These are phyloP conservation scores for Coemansia sp. DNA, from an alignment of 192 early-diverging fungal genomes.

Conservation along the genomic window DNA sequence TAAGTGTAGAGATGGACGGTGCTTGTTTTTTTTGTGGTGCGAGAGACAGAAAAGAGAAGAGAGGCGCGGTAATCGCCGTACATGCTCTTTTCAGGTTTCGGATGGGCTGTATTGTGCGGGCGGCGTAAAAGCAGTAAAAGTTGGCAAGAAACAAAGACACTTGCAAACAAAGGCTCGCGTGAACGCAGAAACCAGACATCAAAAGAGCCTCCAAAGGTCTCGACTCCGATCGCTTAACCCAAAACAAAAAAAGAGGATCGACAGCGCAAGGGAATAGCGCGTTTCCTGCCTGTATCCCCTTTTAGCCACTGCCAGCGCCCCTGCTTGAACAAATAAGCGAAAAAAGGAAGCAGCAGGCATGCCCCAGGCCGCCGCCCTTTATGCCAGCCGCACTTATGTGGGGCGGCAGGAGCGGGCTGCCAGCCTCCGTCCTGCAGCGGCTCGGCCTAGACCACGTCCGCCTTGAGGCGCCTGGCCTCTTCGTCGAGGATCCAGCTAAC, in stretches of 20 bases:
- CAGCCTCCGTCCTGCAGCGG: not conserved
- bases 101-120: not conserved
- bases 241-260: conserved; percentile 1
- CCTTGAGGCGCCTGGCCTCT: conserved; percentile 12
- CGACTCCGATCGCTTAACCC: not conserved
- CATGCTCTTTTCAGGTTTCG: not conserved
- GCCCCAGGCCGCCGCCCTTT: not conserved
- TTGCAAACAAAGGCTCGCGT: not conserved
- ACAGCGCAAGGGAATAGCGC: not conserved
- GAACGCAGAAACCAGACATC: conserved; percentile 1
- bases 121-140: not conserved
- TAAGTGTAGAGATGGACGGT: not conserved
- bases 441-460: not conserved
- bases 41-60: not conserved
- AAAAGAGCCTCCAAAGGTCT: not conserved
- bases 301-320: not conserved
- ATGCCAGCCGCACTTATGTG: not conserved
- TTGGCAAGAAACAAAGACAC: not conserved
- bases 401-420: too few relatives aligned
- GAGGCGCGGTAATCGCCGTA: not conserved
- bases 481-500: conserved; percentile 53
- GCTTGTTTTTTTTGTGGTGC: not conserved
- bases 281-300: not conserved
- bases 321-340: too few relatives aligned
- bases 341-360: not conserved